These are phyloP conservation scores for Diplodia mutila DNA, from an alignment of 2,329 filamentous ascomycete species.

Conservation along the genomic window DNA sequence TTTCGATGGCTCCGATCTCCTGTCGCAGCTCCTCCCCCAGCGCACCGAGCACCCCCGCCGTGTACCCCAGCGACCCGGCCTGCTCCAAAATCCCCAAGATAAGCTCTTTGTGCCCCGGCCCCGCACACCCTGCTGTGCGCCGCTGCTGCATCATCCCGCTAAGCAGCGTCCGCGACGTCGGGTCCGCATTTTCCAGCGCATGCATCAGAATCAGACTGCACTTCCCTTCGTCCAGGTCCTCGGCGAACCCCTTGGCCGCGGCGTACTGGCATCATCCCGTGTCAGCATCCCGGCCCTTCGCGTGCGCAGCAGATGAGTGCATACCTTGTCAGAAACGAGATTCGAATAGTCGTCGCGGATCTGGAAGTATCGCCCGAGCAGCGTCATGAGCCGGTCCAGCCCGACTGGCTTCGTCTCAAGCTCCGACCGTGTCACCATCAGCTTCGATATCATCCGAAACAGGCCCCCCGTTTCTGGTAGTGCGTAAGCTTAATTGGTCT, in stretches of 20 bases:
- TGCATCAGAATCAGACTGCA: background rate
- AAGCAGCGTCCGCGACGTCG: too few relatives aligned
- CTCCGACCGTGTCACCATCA: background rate
- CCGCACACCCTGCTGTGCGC: too few relatives aligned
- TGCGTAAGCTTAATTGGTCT: background rate
- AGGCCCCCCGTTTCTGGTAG: background rate
- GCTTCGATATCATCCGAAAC: background rate
- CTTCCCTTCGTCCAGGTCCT: background rate
- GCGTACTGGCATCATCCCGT: background rate
- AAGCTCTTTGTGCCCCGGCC: too few relatives aligned
- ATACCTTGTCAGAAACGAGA: constrained; percentile 27
- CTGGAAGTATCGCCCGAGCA: constrained; percentile 40
- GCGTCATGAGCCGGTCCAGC: constrained; percentile 24
- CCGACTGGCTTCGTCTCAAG: background rate
- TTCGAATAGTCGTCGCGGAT: constrained; percentile 43
- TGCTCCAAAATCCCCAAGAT: too few relatives aligned
- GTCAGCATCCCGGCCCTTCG: too few relatives aligned
- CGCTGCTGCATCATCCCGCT: too few relatives aligned
- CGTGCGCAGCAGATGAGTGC: background rate
- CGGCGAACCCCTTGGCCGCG: background rate
- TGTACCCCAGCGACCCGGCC: too few relatives aligned
- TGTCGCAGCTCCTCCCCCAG: too few relatives aligned
- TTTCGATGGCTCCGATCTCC: too few relatives aligned
- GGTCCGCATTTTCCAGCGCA: too few relatives aligned
- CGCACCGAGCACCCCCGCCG: too few relatives aligned